Evolutionary conservation across 2,329 filamentous ascomycete species (phyloP), one percentile per base, ranked within the genome.

Genomic region (Calonectria leucothoes): DNA sequence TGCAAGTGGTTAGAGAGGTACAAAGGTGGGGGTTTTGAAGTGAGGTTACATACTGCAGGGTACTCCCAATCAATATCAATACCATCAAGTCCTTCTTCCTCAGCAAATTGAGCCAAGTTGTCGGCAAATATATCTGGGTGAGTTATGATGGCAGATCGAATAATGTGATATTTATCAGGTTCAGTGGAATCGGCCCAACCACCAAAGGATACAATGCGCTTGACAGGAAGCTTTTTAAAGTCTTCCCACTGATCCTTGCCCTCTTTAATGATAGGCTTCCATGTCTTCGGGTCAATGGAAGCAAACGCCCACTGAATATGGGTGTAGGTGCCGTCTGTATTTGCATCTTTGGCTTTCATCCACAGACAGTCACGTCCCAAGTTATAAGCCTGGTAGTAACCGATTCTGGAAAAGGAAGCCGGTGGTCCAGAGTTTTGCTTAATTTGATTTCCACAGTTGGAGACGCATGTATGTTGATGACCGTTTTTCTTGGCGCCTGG

Each of bases 11-110:
- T 33, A 33, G 10, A 6, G 10, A 33, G 31, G 10, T 33, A 33
- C 10, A 33, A 10, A 33, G 31, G 10, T 6, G 20, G 23, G 15
- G 23, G 6, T 15, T n/a, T 15, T 48, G 23, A 48, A 48, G 6
- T 23, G 23, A 48, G 20, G 5, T 2, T 5, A 48, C 20, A 48
- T 2, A 79, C 80, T 1, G 76, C 65, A 75, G 77, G 10, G 84
- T 73, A 17, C 81, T 85, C 74, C 79, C 76, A 82, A 73, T 83
- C 79, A 33, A 82, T 42, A 57, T 82, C 79, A 2, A 82, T 70
- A 17, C 81, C 80, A n/a, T 83, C 79, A 45, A 81, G 81, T 1
- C 55, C 75, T 51, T 82, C 20, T 2, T 57, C 15, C 6, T 31
- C 14, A 4, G 29, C 52, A 33, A 33, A 57, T n/a, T 31, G 12